phyloP scores from a whole-genome alignment of 345 rosid species.

The Brassica cretica region DNA sequence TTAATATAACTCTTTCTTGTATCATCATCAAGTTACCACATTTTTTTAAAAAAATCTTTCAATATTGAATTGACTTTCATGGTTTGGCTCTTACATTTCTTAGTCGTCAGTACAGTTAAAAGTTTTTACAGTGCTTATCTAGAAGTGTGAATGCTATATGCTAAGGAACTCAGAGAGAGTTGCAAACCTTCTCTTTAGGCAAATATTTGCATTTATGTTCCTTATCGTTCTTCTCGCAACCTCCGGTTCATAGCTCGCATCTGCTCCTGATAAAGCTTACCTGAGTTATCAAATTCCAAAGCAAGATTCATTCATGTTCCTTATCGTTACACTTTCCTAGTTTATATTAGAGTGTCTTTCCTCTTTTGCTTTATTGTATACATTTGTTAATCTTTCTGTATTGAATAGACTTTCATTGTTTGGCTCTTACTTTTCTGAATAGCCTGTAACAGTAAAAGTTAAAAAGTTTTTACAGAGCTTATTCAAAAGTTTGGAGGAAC shows the following conservation, averaged over 20 bases:
- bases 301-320: not conserved
- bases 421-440: not conserved
- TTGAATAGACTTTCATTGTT: slow-evolving; percentile 21
- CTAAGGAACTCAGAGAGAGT: not conserved
- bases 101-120: not conserved
- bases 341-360: slow-evolving; percentile 28
- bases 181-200: slow-evolving; percentile 16
- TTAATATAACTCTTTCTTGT: slow-evolving; percentile 3
- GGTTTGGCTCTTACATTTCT: slow-evolving; percentile 13
- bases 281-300: slow-evolving; percentile 12
- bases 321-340: too few species aligned
- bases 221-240: slow-evolving; percentile 49
- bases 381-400: slow-evolving; percentile 23
- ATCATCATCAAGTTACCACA: slow-evolving; percentile 20
- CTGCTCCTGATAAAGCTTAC: slow-evolving; percentile 37
- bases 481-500: not conserved
- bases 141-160: not conserved
- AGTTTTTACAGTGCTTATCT: not conserved
- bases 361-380: slow-evolving; percentile 22
- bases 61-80: slow-evolving; percentile 15
- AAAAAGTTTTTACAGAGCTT: not conserved
- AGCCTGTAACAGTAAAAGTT: not conserved
- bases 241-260: slow-evolving; percentile 58
- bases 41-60: slow-evolving; percentile 14
- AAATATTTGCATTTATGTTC: slow-evolving; percentile 35